phyloP scores from a whole-genome alignment of 2,329 filamentous ascomycete genomes.

The Aspergillus aculeatus region DNA sequence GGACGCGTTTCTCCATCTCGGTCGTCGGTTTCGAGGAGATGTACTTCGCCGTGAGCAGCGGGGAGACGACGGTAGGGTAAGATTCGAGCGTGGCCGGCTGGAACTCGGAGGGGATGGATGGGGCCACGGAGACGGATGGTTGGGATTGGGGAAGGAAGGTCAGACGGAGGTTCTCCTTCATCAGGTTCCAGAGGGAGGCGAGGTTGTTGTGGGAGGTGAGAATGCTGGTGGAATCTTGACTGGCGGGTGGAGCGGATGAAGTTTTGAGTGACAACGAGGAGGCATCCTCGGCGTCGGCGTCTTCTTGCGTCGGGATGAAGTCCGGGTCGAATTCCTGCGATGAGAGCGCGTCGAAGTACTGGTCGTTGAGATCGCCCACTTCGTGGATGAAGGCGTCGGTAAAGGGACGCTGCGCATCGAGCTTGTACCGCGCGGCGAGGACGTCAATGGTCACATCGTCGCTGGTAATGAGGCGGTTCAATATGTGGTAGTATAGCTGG shows the following conservation, averaged over 20 bases:
- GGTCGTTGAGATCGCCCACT: conserved; percentile 66
- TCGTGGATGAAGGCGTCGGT: conserved; percentile 77
- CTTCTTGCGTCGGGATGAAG: conserved; percentile 25
- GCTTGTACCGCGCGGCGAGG: conserved; percentile 69
- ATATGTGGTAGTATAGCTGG: conserved; percentile 81
- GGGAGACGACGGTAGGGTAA: conserved; percentile 44
- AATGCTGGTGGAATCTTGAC: conserved; percentile 51
- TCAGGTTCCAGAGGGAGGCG: conserved; percentile 59
- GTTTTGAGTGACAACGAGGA: conserved; percentile 15
- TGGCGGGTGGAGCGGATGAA: conserved; percentile 26
- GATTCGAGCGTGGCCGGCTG: conserved; percentile 35
- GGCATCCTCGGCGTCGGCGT: conserved; percentile 15
- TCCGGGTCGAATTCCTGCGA: conserved; percentile 29
- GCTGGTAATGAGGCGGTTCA: conserved; percentile 68
- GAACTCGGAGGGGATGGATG: conserved; percentile 33
- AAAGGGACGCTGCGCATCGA: conserved; percentile 65
- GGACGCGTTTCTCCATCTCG: conserved; percentile 24
- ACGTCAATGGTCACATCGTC: conserved; percentile 67
- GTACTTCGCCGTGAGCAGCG: conserved; percentile 46
- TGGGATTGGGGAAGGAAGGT: conserved; percentile 45
- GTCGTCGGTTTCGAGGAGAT: conserved; percentile 36
- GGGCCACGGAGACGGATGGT: conserved; percentile 20
- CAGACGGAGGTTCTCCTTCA: conserved; percentile 59
- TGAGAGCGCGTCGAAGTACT: conserved; percentile 55
- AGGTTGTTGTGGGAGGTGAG: conserved; percentile 61